phyloP scores from a whole-genome alignment of 106 monocot species.

The Platanthera guangdongensis region DNA sequence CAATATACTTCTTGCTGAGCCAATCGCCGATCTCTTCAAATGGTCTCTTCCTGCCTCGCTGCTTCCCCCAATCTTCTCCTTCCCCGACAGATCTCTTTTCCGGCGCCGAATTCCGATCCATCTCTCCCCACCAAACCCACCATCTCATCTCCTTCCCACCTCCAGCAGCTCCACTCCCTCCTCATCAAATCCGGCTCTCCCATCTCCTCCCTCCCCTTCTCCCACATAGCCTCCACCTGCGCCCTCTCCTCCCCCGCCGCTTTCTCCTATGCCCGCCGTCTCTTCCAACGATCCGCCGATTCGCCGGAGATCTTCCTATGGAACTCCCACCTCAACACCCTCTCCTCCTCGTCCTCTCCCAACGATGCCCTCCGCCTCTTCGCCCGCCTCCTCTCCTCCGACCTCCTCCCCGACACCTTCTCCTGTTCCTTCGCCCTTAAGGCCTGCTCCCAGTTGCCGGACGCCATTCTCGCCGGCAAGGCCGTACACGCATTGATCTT shows the following conservation, averaged over 20 bases:
- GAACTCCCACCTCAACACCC: conserved; percentile 52
- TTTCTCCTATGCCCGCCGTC: conserved; percentile 31
- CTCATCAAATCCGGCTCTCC: conserved; percentile 38
- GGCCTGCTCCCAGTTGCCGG: conserved; percentile 25
- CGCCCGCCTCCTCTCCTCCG: conserved; percentile 24
- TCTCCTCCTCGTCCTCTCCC: conserved; percentile 25
- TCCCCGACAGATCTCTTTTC: neutral
- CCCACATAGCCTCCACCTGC: conserved; percentile 25
- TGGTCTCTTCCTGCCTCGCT: neutral
- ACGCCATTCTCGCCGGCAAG: conserved; percentile 12
- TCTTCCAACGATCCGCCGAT: conserved; percentile 16
- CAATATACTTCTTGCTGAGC: too few species aligned
- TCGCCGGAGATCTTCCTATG: conserved; percentile 31
- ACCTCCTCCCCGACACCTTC: conserved; percentile 34
- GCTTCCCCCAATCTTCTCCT: neutral
- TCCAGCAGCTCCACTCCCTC: conserved; percentile 50
- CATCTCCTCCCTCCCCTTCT: conserved; percentile 28
- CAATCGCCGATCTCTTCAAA: neutral
- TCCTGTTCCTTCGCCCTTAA: conserved; percentile 55
- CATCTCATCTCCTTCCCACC: conserved; percentile 26
- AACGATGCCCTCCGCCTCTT: conserved; percentile 38
- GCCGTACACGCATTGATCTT: conserved; percentile 32
- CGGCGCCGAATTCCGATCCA: conserved; percentile 1
- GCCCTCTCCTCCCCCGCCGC: conserved; percentile 27
- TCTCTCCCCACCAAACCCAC: neutral